Evolutionary conservation across 2,329 filamentous ascomycete species (phyloP), one percentile per base, ranked within the genome.

Genomic region (Aspergillus fumigatiaffinis): DNA sequence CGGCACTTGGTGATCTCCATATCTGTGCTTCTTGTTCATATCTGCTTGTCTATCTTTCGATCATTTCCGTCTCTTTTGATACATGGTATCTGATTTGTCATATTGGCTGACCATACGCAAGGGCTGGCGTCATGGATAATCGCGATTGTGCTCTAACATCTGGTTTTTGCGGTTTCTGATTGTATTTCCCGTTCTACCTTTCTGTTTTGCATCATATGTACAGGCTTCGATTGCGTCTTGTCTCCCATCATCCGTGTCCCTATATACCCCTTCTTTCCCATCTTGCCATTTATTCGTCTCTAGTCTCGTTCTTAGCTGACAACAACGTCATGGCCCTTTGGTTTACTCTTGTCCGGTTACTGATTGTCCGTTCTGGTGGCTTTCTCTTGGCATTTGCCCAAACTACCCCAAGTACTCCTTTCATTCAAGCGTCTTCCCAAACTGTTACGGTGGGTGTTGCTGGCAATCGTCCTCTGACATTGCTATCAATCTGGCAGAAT

Each of bases 121-220:
- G 49, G 49, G 54, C 29, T 42, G 49, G 54, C 54, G 54, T 51
- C 52, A 48, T 52, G 49, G 54, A 52, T 47, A 32, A 38, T 23
- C 21, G 44, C 21, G 44, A 14, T 23, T 47, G 21, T 47, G 20
- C 21, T 47, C 25, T 20, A 14, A 47, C 44, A 21, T 12, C 21
- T 23, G 21, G 42, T 25, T 47, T 47, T 12, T 46, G 42, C 42
- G 21, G 44, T 47, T 21, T 21, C n/a, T 9, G 44, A 14, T 25
- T 47, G 44, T 47, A 17, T 47, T 47, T 23, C 23, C 44, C 14
- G 23, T 7, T 23, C 44, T 26, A 17, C 4, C 23, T 47, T 3
- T 47, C 21, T 47, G 44, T 25, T 47, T 47, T 14, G 44, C 44
- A 14, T 47, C 21, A 14, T 25, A 17, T 47, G 44, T 47, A 25